phyloP scores from a whole-genome alignment of 1,139 yeast species.

The Hemisphaericaspora xylanilytica region DNA sequence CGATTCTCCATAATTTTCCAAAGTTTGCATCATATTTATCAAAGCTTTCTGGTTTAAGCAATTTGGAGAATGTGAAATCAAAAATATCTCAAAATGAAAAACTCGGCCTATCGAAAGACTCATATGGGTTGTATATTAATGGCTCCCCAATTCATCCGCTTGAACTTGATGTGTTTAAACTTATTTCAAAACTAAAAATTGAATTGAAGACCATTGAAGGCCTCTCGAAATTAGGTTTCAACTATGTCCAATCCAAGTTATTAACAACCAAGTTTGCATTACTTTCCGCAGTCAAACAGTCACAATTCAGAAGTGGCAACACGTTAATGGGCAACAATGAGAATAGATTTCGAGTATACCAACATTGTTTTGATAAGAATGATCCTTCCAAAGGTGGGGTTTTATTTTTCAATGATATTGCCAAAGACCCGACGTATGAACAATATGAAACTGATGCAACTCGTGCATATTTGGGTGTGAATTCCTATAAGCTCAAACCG shows the following conservation, averaged over 20 bases:
- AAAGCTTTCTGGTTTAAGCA: constrained; percentile 14
- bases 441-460: constrained; percentile 44
- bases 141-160: constrained; percentile 52
- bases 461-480: constrained; percentile 33
- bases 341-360: constrained; percentile 37
- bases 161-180: constrained; percentile 44
- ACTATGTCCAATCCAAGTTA: constrained; percentile 32
- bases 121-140: constrained; percentile 58
- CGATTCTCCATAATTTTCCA: constrained; percentile 51
- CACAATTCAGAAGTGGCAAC: constrained; percentile 36
- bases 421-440: constrained; percentile 54
- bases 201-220: constrained; percentile 35
- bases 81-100: constrained; percentile 28
- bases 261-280: constrained; percentile 48
- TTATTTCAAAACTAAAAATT: constrained; percentile 31
- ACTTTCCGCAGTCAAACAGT: constrained; percentile 32
- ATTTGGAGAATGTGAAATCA: constrained; percentile 18
- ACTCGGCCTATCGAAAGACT: constrained; percentile 34
- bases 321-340: constrained; percentile 34
- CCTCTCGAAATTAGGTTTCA: constrained; percentile 36
- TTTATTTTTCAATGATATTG: constrained; percentile 76
- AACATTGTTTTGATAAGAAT: constrained; percentile 26
- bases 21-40: constrained; percentile 37
- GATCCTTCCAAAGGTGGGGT: constrained; percentile 41
- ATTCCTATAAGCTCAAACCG: constrained; percentile 29